Evolutionary conservation across 2,329 filamentous ascomycete genomes (phyloP), one percentile per base, ranked within the genome.

Genomic region (Verticillium alfalfae): DNA sequence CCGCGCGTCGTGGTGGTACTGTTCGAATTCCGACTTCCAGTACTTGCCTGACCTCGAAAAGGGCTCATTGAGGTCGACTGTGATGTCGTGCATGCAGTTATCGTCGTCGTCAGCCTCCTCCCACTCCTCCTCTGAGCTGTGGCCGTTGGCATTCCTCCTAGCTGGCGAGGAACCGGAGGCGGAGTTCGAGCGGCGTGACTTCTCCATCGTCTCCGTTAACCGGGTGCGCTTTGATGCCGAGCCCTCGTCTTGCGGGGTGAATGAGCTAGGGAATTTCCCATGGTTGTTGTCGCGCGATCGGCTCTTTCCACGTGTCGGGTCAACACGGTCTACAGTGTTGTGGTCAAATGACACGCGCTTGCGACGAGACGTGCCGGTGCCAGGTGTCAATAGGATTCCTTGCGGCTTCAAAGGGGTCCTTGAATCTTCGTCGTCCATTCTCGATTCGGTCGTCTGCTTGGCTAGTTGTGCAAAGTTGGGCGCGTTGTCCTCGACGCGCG

Each of bases 21-120:
- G 84, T 66, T 91, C 84, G 68, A 90, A 93, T 70, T 92, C 85
- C 31, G 85, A 82, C 74, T 93, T 93, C 91, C 91, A 94, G 74
- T 90, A 93, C 68, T 84, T 87, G 7, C 90, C 90, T 4, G 90
- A 92, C 63, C 89, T 84, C 2, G 90, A 92, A 65, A 87, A 84
- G 7, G 91, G 90, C 68, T 91, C 87, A 65, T 89, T 88, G 57
- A 92, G 76, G 68, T 93, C 90, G 57, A 88, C 75, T 0, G 89
- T 92, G 61, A 87, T 76, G 67, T 92, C 88, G 60, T 82, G 79
- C 59, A 85, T 83, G 66, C 75, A 77, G 38, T 75, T 71, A 41
- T 75, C 74, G 16, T 78, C 76, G 4, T 78, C 74, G 16, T 65
- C 69, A 13, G 77, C 78, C 8, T 83, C 79, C 56, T 83, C 81